Evolutionary conservation across 78 protist genomes (phyloP).

Genomic region (Dictyostelium firmibasis): DNA sequence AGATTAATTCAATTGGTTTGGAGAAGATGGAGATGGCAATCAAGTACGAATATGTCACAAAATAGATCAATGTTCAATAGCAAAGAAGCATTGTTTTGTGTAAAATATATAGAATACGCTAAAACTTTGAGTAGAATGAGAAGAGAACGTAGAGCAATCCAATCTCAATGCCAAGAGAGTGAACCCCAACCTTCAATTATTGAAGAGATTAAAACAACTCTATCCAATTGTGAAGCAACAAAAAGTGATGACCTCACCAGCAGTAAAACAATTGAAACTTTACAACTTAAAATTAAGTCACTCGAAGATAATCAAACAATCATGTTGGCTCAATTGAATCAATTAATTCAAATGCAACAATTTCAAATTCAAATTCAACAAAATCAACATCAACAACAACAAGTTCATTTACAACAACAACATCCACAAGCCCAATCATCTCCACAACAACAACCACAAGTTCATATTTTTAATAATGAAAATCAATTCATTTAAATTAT

Average conservation of each 20-base stretch:
- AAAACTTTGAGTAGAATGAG: conserved; percentile 42
- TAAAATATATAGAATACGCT: conserved; percentile 51
- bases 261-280: neutral
- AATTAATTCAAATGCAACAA: conserved; percentile 27
- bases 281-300: neutral
- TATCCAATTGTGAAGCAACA: neutral
- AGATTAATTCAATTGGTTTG: conserved; percentile 55
- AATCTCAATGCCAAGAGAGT: neutral
- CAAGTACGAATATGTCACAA: neutral
- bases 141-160: conserved; percentile 23
- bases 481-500: neutral
- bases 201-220: neutral
- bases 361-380: conserved; percentile 16
- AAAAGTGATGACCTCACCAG: neutral
- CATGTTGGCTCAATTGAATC: neutral
- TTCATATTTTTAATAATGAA: neutral
- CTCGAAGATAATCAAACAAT: conserved; percentile 16
- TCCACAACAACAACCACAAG: conserved; percentile 14
- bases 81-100: conserved; percentile 41
- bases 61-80: conserved; percentile 14
- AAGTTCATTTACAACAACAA: neutral
- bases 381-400: neutral
- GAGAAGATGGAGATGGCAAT: conserved; percentile 60
- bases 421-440: neutral
- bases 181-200: neutral